Percentiles rank a stretch among this genome's conserved stretches.
Conservation (phyloP, 345 rosid species). For the Hypericum androsaemum region DNA sequence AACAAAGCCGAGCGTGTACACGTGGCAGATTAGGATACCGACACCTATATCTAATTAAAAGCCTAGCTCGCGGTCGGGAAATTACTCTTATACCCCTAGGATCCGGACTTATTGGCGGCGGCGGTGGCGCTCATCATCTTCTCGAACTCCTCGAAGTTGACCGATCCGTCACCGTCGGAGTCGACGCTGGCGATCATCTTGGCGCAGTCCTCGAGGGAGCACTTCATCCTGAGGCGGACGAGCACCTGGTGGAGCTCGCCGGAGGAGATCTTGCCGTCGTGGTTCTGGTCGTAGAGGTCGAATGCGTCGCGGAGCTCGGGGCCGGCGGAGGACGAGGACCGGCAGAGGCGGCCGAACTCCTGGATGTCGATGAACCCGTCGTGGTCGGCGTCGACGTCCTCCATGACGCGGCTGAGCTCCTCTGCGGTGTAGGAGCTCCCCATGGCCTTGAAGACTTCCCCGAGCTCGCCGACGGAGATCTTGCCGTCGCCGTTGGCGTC, state of each 20-base stretch:
- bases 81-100: too few relatives aligned
- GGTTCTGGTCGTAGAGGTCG: slow-evolving; percentile 70
- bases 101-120: neutral
- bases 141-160: slow-evolving; percentile 72
- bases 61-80: too few relatives aligned
- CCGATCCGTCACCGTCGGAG: slow-evolving; percentile 73
- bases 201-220: slow-evolving; percentile 56
- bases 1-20: too few relatives aligned
- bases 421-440: slow-evolving; percentile 37
- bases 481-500: slow-evolving; percentile 79
- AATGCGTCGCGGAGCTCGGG: slow-evolving; percentile 83
- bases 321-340: slow-evolving; percentile 26
- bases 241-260: slow-evolving; percentile 60
- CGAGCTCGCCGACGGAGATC: slow-evolving; percentile 69
- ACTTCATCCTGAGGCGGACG: slow-evolving; percentile 49
- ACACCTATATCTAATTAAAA: too few relatives aligned
- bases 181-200: slow-evolving; percentile 67
- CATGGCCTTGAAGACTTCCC: slow-evolving; percentile 49
- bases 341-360: slow-evolving; percentile 61
- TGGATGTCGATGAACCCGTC: slow-evolving; percentile 58
- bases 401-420: slow-evolving; percentile 51
- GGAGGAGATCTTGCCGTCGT: slow-evolving; percentile 67
- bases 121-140: slow-evolving; percentile 49
- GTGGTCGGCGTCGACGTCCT: slow-evolving; percentile 63
- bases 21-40: too few relatives aligned